Percentiles rank a stretch among this genome's conserved stretches.
phyloP scores from a whole-genome alignment of 108 stramenopile species.

The Parietichytrium sp. region DNA sequence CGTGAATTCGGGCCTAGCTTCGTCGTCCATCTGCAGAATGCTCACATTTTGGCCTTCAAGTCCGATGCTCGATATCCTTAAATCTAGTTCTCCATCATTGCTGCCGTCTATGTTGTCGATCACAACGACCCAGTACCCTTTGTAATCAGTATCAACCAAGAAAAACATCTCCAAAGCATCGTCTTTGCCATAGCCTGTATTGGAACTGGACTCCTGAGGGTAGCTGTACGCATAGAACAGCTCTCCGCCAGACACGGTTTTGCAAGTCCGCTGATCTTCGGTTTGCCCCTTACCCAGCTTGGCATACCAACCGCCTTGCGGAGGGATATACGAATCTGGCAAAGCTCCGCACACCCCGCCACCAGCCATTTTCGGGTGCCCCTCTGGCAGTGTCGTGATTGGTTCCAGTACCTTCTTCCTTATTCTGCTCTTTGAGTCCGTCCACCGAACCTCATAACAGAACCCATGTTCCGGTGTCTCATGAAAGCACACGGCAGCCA shows the following conservation, averaged over 20 bases:
- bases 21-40: neutral
- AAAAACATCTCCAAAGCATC: constrained; percentile 14
- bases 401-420: neutral
- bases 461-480: neutral
- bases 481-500: neutral
- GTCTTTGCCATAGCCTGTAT: neutral
- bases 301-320: neutral
- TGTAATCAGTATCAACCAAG: constrained; percentile 9
- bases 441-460: constrained; percentile 27
- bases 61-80: neutral
- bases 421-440: neutral
- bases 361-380: neutral
- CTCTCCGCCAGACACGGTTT: neutral
- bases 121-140: constrained; percentile 1
- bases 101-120: constrained; percentile 7
- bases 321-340: neutral
- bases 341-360: neutral
- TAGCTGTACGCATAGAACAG: constrained; percentile 20
- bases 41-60: neutral
- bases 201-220: neutral
- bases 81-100: neutral
- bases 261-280: neutral
- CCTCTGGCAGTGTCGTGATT: neutral
- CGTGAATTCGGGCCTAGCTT: neutral
- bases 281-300: neutral